Percentiles rank a stretch among this genome's conserved stretches.
phyloP scores from a whole-genome alignment of 495 filamentous ascomycete species.

The Talaromyces ruber region DNA sequence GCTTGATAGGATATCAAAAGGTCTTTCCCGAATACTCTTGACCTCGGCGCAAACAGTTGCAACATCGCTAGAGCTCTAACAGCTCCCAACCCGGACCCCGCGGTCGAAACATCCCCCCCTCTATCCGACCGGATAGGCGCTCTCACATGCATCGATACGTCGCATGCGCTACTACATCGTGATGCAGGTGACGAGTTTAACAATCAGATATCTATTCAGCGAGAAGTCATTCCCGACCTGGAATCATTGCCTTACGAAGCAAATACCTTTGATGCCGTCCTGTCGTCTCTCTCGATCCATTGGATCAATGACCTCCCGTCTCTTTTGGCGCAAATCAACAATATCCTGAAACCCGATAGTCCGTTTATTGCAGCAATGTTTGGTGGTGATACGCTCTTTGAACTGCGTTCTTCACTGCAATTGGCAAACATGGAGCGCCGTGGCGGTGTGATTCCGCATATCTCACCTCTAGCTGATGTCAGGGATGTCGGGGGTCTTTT shows the following conservation, averaged over 20 bases:
- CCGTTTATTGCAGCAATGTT: conserved; percentile 96
- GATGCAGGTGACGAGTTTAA: conserved; percentile 75
- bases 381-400: conserved; percentile 88
- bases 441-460: conserved; percentile 79
- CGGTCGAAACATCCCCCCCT: conserved; percentile 46
- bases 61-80: conserved; percentile 81
- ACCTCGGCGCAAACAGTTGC: conserved; percentile 92
- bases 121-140: conserved; percentile 57
- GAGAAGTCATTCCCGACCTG: conserved; percentile 57
- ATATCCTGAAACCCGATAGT: conserved; percentile 76
- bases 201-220: conserved; percentile 54
- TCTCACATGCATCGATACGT: conserved; percentile 76
- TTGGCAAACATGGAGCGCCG: conserved; percentile 82
- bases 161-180: conserved; percentile 67
- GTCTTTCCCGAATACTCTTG: conserved; percentile 72
- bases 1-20: conserved; percentile 76
- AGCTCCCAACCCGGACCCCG: conserved; percentile 53
- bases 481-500: conserved; percentile 84
- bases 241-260: conserved; percentile 70
- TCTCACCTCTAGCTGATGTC: conserved; percentile 86
- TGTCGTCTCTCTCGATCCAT: conserved; percentile 82
- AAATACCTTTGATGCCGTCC: conserved; percentile 78
- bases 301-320: conserved; percentile 97
- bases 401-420: conserved; percentile 89
- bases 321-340: conserved; percentile 70